A percentile compares a stretch with the other conserved stretches of the same genome.
These are phyloP conservation scores for Cladorrhinum sp. DNA, from an alignment of 2,329 filamentous ascomycete species.

Conservation along the genomic window DNA sequence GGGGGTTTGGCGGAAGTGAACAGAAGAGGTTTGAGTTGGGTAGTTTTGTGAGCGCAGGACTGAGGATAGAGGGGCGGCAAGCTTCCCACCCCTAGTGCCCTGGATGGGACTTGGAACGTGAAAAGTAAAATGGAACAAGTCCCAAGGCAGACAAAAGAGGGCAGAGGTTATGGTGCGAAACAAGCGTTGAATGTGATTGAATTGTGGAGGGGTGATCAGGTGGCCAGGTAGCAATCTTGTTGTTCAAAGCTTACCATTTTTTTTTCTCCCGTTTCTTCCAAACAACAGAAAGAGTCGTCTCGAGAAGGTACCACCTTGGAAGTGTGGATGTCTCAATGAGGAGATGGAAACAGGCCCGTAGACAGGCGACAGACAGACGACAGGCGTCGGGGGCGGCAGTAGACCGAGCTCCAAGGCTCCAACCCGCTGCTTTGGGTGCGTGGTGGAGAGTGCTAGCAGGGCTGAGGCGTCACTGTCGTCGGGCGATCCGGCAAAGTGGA, in stretches of 20 bases:
- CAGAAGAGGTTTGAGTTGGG: background rate
- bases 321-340: background rate
- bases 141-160: background rate
- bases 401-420: background rate
- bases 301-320: background rate
- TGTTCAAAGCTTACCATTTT: background rate
- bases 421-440: background rate
- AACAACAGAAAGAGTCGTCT: background rate
- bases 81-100: background rate
- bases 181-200: background rate
- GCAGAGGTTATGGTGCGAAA: background rate
- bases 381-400: background rate
- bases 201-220: background rate
- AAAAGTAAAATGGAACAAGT: background rate
- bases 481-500: background rate
- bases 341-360: background rate
- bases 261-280: background rate
- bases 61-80: background rate
- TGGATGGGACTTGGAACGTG: background rate
- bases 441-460: background rate
- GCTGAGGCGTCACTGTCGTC: background rate
- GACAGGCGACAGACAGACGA: conserved; percentile 4
- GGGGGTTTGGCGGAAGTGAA: background rate
- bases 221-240: background rate
- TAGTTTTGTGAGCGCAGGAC: background rate